Evolutionary conservation across 768 basidiomycete species (phyloP).

Genomic region (Astraeus odoratus): DNA sequence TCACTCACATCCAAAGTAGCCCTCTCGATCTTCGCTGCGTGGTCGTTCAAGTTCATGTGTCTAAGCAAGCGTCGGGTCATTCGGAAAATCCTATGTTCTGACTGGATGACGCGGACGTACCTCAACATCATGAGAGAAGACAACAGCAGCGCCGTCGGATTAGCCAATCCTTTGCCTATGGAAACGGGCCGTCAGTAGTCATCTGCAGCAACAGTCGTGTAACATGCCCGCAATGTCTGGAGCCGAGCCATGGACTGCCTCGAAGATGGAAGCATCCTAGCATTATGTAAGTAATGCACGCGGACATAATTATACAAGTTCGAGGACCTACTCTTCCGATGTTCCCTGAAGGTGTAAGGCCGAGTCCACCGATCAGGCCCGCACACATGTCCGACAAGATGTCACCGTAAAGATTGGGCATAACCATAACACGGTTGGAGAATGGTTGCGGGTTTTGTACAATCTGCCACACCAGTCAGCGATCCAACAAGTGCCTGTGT

Average conservation of each 20-base stretch:
- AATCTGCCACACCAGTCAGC: constrained; percentile 43
- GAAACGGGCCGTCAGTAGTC: constrained; percentile 5
- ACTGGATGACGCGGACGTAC: constrained; percentile 37
- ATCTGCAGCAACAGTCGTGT: neutral
- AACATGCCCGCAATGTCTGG: constrained; percentile 92
- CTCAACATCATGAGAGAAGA: constrained; percentile 98
- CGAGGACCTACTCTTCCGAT: constrained; percentile 72
- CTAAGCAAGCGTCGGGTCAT: constrained; percentile 34
- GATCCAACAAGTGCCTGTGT: neutral
- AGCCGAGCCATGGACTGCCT: constrained; percentile 98
- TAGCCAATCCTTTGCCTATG: constrained; percentile 84
- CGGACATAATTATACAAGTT: neutral
- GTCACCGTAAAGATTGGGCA: constrained; percentile 97
- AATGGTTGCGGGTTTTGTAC: constrained; percentile 91
- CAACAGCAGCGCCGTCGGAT: constrained; percentile 96
- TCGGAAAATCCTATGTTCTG: constrained; percentile 1
- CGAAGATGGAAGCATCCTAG: constrained; percentile 97
- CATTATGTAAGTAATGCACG: constrained; percentile 8
- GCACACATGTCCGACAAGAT: constrained; percentile 98
- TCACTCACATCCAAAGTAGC: constrained; percentile 77
- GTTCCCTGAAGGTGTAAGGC: constrained; percentile 95
- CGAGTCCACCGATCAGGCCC: constrained; percentile 95
- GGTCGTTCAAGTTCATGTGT: constrained; percentile 85
- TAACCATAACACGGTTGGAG: constrained; percentile 98
- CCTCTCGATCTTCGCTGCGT: constrained; percentile 87